Evolutionary conservation across 495 filamentous ascomycete species (phyloP).

Genomic region (Lasiosphaeriaceae sp.): DNA sequence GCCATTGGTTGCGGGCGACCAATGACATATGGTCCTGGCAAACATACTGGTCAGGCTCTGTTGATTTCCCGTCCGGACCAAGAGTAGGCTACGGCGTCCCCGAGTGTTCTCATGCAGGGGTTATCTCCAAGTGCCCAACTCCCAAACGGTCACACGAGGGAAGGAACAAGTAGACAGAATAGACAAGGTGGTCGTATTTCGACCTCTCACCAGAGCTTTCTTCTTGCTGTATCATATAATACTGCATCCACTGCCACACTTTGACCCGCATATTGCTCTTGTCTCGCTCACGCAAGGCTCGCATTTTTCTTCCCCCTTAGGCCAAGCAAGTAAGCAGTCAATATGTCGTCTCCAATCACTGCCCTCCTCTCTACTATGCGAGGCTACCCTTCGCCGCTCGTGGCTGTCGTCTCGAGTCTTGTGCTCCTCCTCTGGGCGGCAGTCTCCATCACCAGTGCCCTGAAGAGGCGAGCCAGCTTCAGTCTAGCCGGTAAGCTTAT

Average conservation of each 20-base stretch:
- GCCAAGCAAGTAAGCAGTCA: neutral
- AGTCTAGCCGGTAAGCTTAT: neutral
- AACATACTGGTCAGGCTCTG: neutral
- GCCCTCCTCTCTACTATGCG: neutral
- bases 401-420: neutral
- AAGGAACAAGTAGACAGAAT: neutral
- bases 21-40: neutral
- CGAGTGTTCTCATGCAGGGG: neutral
- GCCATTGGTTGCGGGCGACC: neutral
- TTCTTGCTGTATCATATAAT: no score
- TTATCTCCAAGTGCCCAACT: neutral
- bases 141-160: neutral
- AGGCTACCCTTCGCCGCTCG: neutral
- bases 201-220: no score
- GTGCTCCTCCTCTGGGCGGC: neutral
- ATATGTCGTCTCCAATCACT: neutral
- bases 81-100: neutral
- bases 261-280: no score
- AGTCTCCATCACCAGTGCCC: neutral
- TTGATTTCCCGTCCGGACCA: neutral
- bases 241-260: no score
- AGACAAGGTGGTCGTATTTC: neutral
- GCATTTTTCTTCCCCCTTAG: no score
- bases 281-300: no score
- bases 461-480: neutral